phyloP scores from a whole-genome alignment of 2,329 filamentous ascomycete genomes.

The Talaromyces sp. region DNA sequence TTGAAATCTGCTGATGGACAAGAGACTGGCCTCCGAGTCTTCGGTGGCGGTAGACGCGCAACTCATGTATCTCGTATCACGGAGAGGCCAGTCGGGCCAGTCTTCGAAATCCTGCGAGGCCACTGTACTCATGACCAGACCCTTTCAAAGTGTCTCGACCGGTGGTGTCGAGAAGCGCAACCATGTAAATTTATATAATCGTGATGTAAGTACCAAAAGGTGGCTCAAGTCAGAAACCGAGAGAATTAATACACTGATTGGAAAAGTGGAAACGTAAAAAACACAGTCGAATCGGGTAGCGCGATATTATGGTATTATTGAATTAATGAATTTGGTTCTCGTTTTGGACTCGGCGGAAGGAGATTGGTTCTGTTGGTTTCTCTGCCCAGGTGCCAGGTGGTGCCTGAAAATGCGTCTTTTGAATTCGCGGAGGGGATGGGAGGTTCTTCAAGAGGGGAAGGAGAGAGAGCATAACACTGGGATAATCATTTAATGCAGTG shows the following conservation, averaged over 20 bases:
- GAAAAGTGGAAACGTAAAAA: neutral
- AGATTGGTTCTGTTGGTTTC: neutral
- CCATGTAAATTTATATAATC: neutral
- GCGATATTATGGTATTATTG: neutral
- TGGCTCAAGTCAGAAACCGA: neutral
- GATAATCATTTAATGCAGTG: too few species aligned
- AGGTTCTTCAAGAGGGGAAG: neutral
- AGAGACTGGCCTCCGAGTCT: conserved; percentile 29
- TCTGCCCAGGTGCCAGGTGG: too few species aligned
- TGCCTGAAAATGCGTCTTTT: neutral
- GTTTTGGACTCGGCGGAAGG: neutral
- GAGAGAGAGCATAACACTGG: neutral
- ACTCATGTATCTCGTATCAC: conserved; percentile 23
- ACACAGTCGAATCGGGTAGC: neutral
- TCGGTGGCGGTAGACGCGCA: conserved; percentile 21
- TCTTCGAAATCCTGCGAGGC: conserved; percentile 19
- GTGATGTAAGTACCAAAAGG: neutral
- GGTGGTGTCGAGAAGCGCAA: neutral
- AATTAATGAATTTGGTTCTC: neutral
- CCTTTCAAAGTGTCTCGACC: neutral
- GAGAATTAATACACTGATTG: neutral
- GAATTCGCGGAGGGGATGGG: neutral
- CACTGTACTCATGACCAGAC: conserved; percentile 20
- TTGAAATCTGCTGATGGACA: conserved; percentile 24
- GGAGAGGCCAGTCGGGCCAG: conserved; percentile 28